These are phyloP conservation scores for Talaromyces sp. DNA, from an alignment of 2,329 filamentous ascomycete species.

Conservation along the genomic window DNA sequence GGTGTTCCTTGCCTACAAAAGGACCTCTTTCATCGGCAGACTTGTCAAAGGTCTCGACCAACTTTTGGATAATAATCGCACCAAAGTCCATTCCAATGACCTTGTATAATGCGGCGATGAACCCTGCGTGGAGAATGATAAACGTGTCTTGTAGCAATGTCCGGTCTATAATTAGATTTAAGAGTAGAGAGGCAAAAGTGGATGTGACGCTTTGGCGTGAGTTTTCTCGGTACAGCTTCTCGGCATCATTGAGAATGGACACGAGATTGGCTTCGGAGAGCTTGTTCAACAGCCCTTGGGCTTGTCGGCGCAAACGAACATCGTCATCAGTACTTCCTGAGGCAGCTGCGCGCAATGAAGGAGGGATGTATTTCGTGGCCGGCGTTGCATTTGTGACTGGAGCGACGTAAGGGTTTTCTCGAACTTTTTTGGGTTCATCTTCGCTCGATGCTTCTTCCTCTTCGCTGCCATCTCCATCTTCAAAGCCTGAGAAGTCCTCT, in stretches of 20 bases:
- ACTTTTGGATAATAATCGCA: slow-evolving; percentile 72
- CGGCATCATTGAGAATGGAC: slow-evolving; percentile 74
- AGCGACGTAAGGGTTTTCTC: slow-evolving; percentile 86
- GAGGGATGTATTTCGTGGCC: slow-evolving; percentile 73
- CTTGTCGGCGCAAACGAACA: slow-evolving; percentile 66
- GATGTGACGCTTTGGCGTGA: slow-evolving; percentile 85
- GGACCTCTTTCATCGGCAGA: slow-evolving; percentile 48
- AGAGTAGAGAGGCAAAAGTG: slow-evolving; percentile 67
- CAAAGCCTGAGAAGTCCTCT: slow-evolving; percentile 29
- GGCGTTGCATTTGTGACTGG: slow-evolving; percentile 48
- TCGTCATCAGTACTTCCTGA: slow-evolving; percentile 60
- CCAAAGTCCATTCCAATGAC: slow-evolving; percentile 84
- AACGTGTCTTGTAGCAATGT: slow-evolving; percentile 80
- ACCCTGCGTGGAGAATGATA: slow-evolving; percentile 82
- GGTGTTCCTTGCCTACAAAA: slow-evolving; percentile 52
- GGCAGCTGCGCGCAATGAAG: slow-evolving; percentile 65
- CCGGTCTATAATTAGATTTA: slow-evolving; percentile 73
- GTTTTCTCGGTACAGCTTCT: slow-evolving; percentile 75
- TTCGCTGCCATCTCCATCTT: slow-evolving; percentile 34
- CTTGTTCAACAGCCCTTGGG: slow-evolving; percentile 86
- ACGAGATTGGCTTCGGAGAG: slow-evolving; percentile 86
- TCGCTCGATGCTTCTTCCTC: slow-evolving; percentile 19
- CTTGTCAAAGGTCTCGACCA: slow-evolving; percentile 68
- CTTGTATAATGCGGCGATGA: slow-evolving; percentile 81
- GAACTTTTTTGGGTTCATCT: slow-evolving; percentile 35